Base-by-base conservation (phyloP, 2,329 filamentous ascomycete genomes). In the Aurifilum marmelostoma region DNA sequence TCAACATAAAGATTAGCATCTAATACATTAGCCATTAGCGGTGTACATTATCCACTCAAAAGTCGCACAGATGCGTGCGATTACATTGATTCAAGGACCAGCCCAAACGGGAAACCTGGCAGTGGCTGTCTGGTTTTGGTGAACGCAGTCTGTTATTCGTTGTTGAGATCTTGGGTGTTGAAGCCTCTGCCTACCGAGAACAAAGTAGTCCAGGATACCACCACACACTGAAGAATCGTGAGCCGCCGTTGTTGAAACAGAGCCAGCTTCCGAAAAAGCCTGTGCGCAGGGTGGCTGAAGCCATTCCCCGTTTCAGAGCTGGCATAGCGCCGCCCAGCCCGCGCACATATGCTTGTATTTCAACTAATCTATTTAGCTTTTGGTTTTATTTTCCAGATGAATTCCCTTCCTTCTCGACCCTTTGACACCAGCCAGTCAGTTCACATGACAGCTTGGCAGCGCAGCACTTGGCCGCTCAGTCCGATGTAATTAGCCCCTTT, bases 1-100 rank as follows among this genome's bases (percentile, higher is more conserved):
- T 61, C 65, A 34, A 65, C 66, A 68, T 66, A 62, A 39, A 39
- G 56, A 34, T 66, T 41, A 67, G 67, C 63, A 68, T 70, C 54
- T 70, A 70, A 68, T 70, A 68, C 56, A 66, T 66, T 54, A 68
- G 62, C 34, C 66, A 59, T 37, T 59, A 61, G 68, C 66, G 59
- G 43, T 58, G 47, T 61, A 68, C 43, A 65, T 63, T 4, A 8
- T 34, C 8, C 34, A 34, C 34, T 34, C 8, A 8, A n/a, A n/a
- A n/a, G n/a, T n/a, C n/a, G n/a, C n/a, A n/a, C n/a, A n/a, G n/a
- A n/a, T n/a, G n/a, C n/a, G n/a, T n/a, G n/a, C n/a, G 4, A 34
- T 34, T 34, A 34, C 34, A 34, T 4, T 34, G 34, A 8, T 32
- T 47, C 11, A 29, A 59, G n/a, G 12, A 56, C 5, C 12, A 56